These are phyloP conservation scores for Dovyalis caffra DNA, from an alignment of 345 rosid species.

Conservation along the genomic window DNA sequence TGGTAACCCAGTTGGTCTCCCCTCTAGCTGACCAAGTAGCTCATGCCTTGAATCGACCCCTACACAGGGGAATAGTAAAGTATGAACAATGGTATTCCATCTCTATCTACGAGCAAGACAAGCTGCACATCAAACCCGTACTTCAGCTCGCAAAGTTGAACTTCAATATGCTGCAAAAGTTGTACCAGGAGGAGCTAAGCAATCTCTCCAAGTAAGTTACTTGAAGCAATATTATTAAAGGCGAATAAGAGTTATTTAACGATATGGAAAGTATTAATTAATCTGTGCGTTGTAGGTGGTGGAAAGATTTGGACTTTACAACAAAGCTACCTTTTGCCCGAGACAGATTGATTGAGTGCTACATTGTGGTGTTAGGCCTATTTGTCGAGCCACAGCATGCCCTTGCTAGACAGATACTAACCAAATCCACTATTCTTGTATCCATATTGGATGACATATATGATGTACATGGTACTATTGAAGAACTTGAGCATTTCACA, in stretches of 20 bases:
- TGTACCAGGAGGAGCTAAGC: slow-evolving; percentile 31
- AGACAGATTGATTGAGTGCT: slow-evolving; percentile 41
- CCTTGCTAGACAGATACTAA: slow-evolving; percentile 17
- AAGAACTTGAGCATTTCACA: slow-evolving; percentile 44
- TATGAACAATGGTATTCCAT: slow-evolving; percentile 27
- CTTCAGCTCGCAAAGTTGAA: slow-evolving; percentile 27
- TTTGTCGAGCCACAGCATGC: slow-evolving; percentile 33
- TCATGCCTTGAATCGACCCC: background rate
- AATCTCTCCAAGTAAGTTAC: slow-evolving; percentile 13
- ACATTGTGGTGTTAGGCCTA: slow-evolving; percentile 35
- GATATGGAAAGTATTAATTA: background rate
- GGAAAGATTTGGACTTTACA: slow-evolving; percentile 31
- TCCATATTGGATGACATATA: slow-evolving; percentile 41
- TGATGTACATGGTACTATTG: slow-evolving; percentile 40
- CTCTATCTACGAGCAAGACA: slow-evolving; percentile 20
- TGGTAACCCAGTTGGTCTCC: background rate
- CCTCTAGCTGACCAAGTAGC: slow-evolving; percentile 10
- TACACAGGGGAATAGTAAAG: slow-evolving; percentile 23
- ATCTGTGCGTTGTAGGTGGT: slow-evolving; percentile 33
- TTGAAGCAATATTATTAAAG: too few relatives aligned
- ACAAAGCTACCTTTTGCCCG: slow-evolving; percentile 31
- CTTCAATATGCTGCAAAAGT: slow-evolving; percentile 32
- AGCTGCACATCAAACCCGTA: slow-evolving; percentile 12
- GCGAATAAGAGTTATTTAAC: background rate
- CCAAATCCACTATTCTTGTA: slow-evolving; percentile 24